Evolutionary conservation across 2,329 filamentous ascomycete species (phyloP), one percentile per base, ranked within the genome.

Genomic region (Pseudogymnoascus sp.): DNA sequence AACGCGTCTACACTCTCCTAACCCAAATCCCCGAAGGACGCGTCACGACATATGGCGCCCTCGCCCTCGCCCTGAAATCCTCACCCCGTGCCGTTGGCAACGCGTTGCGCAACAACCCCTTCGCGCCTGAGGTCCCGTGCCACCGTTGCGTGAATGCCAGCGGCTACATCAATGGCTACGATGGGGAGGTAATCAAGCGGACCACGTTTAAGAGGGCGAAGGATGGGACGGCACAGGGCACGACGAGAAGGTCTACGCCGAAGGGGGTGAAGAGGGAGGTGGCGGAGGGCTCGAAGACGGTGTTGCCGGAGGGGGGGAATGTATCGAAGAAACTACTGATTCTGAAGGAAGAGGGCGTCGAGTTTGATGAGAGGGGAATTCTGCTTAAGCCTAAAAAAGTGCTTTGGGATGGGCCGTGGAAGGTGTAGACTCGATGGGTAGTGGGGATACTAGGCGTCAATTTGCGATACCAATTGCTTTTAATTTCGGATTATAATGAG

Each of bases 101-200:
- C 33, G 85, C 85, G 1, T 77, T 87, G 70, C 76, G 82, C 62
- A 63, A 70, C 58, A 88, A 88, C 68, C 85, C 84, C 0, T 87
- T 84, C 68, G 84, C 84, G 36, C 85, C 85, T 0, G 78, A 81
- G 62, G 82, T 87, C 4, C 79, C 42, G 14, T 93, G 90, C 64
- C 90, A 93, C 73, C 83, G 91, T 7, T 88, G 92, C 35, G 83
- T 94, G 60, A 88, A 88, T 6, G 86, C 85, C 30, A 86, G 86
- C 60, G 86, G 88, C 11, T 78, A 79, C 19, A 74, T 90, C 16
- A 87, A 87, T 59, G 87, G 87, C 0, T 90, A 88, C 77, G 86
- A 86, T 73, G 87, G 87, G 4, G 80, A 83, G 65, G 35, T 60
- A 22, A 60, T 60, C 6, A 42, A 38, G 35, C 23, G 22, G 16